Evolutionary conservation across 148 eudicot species (phyloP).

Genomic region (Arbutus unedo): DNA sequence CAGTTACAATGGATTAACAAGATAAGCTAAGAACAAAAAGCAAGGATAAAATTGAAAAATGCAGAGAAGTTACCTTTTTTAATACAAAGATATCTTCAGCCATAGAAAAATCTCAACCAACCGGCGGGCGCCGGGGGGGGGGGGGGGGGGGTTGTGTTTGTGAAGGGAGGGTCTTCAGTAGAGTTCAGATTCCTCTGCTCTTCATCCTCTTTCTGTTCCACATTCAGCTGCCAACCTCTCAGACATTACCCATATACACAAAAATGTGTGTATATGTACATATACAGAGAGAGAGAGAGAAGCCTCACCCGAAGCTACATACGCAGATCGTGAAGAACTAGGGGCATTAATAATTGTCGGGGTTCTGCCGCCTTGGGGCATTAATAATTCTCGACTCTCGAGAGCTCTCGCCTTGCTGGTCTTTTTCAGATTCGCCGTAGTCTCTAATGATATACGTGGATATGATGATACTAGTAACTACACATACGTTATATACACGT

Average conservation of each 20-base stretch:
- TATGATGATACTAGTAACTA: too few relatives aligned
- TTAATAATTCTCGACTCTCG: too few relatives aligned
- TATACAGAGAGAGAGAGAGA: not conserved
- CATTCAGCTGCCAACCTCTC: not conserved
- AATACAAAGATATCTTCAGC: not conserved
- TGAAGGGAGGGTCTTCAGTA: not conserved
- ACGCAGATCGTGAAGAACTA: too few relatives aligned
- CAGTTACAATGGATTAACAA: constrained; percentile 6
- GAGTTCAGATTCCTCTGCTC: not conserved
- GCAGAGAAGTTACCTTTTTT: not conserved
- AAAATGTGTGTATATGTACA: not conserved
- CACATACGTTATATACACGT: too few relatives aligned
- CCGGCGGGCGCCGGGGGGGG: not conserved
- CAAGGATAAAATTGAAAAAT: not conserved
- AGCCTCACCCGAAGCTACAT: not conserved
- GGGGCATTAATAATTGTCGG: not conserved
- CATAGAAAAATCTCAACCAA: not conserved
- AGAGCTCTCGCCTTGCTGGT: not conserved
- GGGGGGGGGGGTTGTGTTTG: too few relatives aligned
- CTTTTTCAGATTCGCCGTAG: not conserved
- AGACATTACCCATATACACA: not conserved
- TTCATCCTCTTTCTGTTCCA: not conserved
- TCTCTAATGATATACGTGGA: too few relatives aligned
- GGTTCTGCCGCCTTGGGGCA: not conserved
- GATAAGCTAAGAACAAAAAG: not conserved